phyloP scores from a whole-genome alignment of 768 basidiomycete genomes.

The Mycena crocata region DNA sequence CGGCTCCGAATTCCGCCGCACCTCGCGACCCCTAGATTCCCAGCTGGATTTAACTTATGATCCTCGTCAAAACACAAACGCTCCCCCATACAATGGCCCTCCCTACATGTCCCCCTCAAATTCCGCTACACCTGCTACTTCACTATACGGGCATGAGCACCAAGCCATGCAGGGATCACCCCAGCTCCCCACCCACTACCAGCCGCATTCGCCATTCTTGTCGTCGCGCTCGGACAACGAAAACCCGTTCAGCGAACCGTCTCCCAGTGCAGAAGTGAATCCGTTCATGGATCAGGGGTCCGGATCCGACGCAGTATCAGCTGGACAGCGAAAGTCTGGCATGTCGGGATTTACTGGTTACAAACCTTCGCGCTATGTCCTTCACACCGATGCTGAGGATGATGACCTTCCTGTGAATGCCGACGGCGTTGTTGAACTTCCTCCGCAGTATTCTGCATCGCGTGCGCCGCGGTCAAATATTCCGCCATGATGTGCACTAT shows the following conservation, averaged over 20 bases:
- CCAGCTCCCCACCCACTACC: slow-evolving; percentile 36
- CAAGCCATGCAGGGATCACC: neutral
- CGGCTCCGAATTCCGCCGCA: slow-evolving; percentile 35
- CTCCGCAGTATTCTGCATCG: slow-evolving; percentile 75
- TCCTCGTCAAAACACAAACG: slow-evolving; percentile 30
- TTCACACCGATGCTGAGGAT: slow-evolving; percentile 80
- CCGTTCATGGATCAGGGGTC: slow-evolving; percentile 36
- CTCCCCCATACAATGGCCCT: neutral
- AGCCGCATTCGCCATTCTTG: slow-evolving; percentile 38
- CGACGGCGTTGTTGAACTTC: slow-evolving; percentile 75
- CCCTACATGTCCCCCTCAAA: slow-evolving; percentile 20
- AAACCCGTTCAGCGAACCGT: slow-evolving; percentile 18
- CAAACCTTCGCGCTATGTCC: slow-evolving; percentile 65
- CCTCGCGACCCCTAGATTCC: slow-evolving; percentile 47
- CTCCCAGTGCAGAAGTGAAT: slow-evolving; percentile 10
- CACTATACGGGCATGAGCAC: slow-evolving; percentile 16
- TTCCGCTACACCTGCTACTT: slow-evolving; percentile 23
- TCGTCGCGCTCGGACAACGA: slow-evolving; percentile 14
- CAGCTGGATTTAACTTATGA: slow-evolving; percentile 55
- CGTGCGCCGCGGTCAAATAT: slow-evolving; percentile 40
- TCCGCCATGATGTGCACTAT: neutral
- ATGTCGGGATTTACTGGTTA: slow-evolving; percentile 60
- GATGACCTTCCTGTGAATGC: slow-evolving; percentile 55
- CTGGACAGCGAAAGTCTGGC: slow-evolving; percentile 64
- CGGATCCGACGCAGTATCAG: slow-evolving; percentile 44